phyloP scores from a whole-genome alignment of 805 yeast genomes.

The Candida nanaspora region DNA sequence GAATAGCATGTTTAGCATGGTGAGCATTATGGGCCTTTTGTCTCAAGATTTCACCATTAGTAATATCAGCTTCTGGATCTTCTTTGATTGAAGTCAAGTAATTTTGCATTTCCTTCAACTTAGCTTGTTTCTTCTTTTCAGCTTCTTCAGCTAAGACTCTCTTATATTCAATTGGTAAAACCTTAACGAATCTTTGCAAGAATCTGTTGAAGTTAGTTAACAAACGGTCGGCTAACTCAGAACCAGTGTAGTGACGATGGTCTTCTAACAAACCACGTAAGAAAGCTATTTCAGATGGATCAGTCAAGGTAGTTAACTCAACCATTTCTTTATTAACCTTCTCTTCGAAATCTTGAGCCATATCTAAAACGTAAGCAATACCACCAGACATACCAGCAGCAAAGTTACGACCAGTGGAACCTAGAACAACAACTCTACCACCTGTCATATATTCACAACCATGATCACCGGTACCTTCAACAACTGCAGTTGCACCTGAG shows the following conservation, averaged over 20 bases:
- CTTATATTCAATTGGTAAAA: conserved; percentile 87
- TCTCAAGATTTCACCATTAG: conserved; percentile 78
- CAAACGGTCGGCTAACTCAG: conserved; percentile 80
- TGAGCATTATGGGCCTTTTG: conserved; percentile 34
- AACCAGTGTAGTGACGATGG: conserved; percentile 90
- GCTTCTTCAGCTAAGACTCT: conserved; percentile 78
- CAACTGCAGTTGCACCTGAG: conserved; percentile 96
- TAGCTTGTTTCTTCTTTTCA: conserved; percentile 53
- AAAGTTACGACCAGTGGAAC: conserved; percentile 85
- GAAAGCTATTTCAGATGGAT: conserved; percentile 90
- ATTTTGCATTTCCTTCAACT: conserved; percentile 55
- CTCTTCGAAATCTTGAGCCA: conserved; percentile 84
- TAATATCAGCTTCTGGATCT: conserved; percentile 78
- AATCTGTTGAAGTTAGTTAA: conserved; percentile 83
- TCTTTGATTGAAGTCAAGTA: conserved; percentile 68
- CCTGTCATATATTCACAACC: conserved; percentile 99
- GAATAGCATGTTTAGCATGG: conserved; percentile 16
- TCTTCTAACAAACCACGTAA: conserved; percentile 90
- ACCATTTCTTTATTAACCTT: conserved; percentile 79
- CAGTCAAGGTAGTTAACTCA: conserved; percentile 67
- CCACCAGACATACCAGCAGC: conserved; percentile 99
- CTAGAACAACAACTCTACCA: conserved; percentile 92
- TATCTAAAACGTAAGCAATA: conserved; percentile 92
- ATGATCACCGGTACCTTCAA: conserved; percentile 96
- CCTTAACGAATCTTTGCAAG: conserved; percentile 86